Evolutionary conservation across 805 yeast species (phyloP).

Genomic region (Cyberlindnera xylosilytica): DNA sequence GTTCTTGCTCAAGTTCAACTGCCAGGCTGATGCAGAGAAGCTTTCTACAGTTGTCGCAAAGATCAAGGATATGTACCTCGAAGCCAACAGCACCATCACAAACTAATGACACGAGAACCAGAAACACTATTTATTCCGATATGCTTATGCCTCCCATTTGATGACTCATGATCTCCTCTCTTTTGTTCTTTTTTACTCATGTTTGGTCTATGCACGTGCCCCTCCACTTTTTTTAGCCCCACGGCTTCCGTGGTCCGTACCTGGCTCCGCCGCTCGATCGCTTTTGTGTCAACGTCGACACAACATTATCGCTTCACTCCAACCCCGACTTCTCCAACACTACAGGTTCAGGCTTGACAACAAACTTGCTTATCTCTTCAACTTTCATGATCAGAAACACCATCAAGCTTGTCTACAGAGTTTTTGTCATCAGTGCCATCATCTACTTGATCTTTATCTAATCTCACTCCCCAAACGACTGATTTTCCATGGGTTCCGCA

Average conservation of each 20-base stretch:
- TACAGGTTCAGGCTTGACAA: background rate
- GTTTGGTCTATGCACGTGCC: background rate
- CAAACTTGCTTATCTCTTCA: no score
- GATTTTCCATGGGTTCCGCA: no score
- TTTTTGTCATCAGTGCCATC: conserved; percentile 7
- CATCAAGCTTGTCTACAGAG: conserved; percentile 6
- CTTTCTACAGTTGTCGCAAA: conserved; percentile 2
- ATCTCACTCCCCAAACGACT: no score
- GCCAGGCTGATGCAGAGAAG: conserved; percentile 31
- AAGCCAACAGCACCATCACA: background rate
- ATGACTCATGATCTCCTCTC: background rate
- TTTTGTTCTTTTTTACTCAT: background rate
- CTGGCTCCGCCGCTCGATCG: background rate
- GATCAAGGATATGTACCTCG: conserved; percentile 5
- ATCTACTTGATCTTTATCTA: conserved; percentile 6
- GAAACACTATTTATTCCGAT: no score
- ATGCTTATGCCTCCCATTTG: no score
- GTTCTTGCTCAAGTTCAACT: conserved; percentile 46
- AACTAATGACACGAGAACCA: conserved; percentile 1
- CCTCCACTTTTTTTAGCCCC: background rate
- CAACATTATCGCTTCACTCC: no score
- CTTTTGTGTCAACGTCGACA: conserved; percentile 1
- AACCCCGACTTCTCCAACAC: no score
- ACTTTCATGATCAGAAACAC: conserved; percentile 12
- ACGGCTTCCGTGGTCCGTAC: no score